Evolutionary conservation across 179 eudicot species (phyloP), one percentile per base, ranked within the genome.

Genomic region (Heliamphora pulchella): DNA sequence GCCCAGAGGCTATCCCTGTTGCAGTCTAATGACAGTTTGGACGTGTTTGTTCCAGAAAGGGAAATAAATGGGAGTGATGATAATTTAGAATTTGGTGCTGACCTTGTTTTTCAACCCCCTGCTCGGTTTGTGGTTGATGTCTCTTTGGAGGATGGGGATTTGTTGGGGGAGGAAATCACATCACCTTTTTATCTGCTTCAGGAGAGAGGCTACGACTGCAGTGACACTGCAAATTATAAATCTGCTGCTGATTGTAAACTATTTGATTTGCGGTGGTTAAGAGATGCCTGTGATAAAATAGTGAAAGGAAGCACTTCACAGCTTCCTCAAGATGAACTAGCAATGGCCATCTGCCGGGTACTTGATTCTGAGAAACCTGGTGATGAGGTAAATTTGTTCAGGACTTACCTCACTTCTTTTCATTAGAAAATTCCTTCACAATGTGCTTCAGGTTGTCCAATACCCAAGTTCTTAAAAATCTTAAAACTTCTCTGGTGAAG

Each of bases 361-460:
- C 98, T 96, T 83, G 92, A 92, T 86, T 96, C 97, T 78, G 92
- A 91, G 51, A 96, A 96, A 85, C 96, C 91, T 74, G 98, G 99
- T 70, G 99, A 96, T 80, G 99, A 96, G 97, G 99, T 96, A 89
- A 80, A 9, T 71, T 75, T 73, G 18, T 59, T 46, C 5, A 31
- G 22, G 53, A 77, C 46, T 15, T 68, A 31, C 43, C 2, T 54
- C 50, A n/a, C 22, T 58, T n/a, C 2, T 59, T 7, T 47, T 18
- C 17, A 15, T 75, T 80, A 58, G 1, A 65, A 1, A 10, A 57
- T 51, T 71, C 55, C 82, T 61, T 46, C 78, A 66, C 15, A 48
- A 31, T 68, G 15, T 39, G 22, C 63, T 55, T 46, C 3, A 4
- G 76, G 77, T 51, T 81, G 78, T 64, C 15, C 61, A 78, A 80